Percentiles rank a stretch among this genome's conserved stretches.
Conservation (phyloP, 225 moss, liverwort and hornwort genomes). For the Marchantia paleacea region DNA sequence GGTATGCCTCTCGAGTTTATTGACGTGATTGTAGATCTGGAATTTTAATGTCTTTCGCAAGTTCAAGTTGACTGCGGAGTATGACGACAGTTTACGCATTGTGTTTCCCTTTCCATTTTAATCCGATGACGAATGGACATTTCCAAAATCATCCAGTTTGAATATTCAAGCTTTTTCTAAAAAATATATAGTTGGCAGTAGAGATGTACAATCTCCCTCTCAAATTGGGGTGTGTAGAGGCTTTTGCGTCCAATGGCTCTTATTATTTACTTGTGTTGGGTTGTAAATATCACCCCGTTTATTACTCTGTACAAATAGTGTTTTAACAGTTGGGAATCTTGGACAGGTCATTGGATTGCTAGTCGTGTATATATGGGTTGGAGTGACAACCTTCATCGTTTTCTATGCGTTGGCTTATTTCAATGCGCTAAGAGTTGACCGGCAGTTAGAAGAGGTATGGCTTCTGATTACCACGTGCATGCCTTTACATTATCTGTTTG, state of each 20-base stretch:
- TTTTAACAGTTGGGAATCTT: background rate
- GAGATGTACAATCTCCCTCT: background rate
- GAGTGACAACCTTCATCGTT: constrained; percentile 38
- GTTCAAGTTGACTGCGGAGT: background rate
- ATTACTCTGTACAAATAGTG: background rate
- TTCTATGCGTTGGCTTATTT: constrained; percentile 41
- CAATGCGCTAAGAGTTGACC: constrained; percentile 40
- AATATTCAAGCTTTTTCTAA: background rate
- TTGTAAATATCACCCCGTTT: background rate
- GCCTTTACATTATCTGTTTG: background rate
- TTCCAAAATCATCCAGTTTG: background rate
- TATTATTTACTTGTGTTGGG: background rate
- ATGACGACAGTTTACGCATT: background rate
- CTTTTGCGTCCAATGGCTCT: background rate
- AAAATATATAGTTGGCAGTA: background rate
- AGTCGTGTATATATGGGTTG: constrained; percentile 42
- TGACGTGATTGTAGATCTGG: background rate
- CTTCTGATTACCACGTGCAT: background rate
- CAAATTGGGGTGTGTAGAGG: background rate
- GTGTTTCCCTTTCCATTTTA: background rate
- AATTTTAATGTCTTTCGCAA: background rate
- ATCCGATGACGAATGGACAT: background rate
- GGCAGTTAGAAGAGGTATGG: constrained; percentile 45
- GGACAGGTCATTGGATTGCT: constrained; percentile 41
- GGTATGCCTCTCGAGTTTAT: constrained; percentile 8